Evolutionary conservation across 1,284 basidiomycete genomes (phyloP).

Genomic region (Cutaneotrichosporon daszewskae): DNA sequence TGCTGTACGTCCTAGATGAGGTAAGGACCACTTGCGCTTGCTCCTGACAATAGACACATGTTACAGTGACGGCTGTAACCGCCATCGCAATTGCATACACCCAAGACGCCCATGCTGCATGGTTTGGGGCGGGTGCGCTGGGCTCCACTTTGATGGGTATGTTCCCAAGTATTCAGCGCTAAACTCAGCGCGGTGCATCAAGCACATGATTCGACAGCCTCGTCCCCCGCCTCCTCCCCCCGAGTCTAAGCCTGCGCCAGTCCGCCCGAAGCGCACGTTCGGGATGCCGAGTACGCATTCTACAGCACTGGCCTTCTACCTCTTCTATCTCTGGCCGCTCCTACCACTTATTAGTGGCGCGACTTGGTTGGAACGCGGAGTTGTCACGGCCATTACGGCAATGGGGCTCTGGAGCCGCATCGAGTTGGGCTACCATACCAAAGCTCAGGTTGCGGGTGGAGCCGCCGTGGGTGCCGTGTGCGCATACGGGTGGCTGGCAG

Average conservation of each 20-base stretch:
- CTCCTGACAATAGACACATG: conserved; percentile 37
- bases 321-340: conserved; percentile 59
- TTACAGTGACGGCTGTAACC: conserved; percentile 58
- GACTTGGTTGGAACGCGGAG: conserved; percentile 46
- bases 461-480: conserved; percentile 56
- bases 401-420: conserved; percentile 64
- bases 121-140: conserved; percentile 62
- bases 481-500: conserved; percentile 53
- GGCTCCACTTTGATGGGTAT: conserved; percentile 53
- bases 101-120: conserved; percentile 61
- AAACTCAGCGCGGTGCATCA: conserved; percentile 61
- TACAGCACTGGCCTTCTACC: conserved; percentile 65
- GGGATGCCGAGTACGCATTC: conserved; percentile 89
- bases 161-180: conserved; percentile 6
- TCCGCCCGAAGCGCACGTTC: conserved; percentile 37
- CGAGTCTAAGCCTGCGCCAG: conserved; percentile 10
- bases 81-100: conserved; percentile 60
- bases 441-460: conserved; percentile 66
- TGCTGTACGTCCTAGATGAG: conserved; percentile 39
- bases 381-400: conserved; percentile 8
- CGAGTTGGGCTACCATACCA: conserved; percentile 75
- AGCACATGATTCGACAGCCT: conserved; percentile 62
- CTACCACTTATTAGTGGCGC: conserved; percentile 54
- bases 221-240: conserved; percentile 55
- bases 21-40: conserved; percentile 14